Percentiles rank a stretch among this genome's conserved stretches.
Evolutionary conservation across 2,329 filamentous ascomycete genomes (phyloP).

Genomic region (Ascochyta rabiei): DNA sequence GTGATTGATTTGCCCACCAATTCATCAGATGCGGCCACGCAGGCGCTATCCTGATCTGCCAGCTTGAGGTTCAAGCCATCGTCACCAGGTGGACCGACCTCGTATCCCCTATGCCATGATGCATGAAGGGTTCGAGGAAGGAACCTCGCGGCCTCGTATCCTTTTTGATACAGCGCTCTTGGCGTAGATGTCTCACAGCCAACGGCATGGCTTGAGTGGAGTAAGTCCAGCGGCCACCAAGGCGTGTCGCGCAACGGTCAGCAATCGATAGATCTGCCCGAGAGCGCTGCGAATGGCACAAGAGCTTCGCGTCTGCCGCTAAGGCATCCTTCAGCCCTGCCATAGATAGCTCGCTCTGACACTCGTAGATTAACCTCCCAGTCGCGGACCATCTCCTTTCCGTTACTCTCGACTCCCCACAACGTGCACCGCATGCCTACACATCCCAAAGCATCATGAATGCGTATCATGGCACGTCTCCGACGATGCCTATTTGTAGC

Average conservation of each 20-base stretch:
- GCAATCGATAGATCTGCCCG: slow-evolving; percentile 25
- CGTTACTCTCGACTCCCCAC: slow-evolving; percentile 17
- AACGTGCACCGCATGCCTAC: slow-evolving; percentile 26
- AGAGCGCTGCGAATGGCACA: slow-evolving; percentile 30
- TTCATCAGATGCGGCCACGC: not conserved
- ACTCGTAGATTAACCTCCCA: slow-evolving; percentile 20
- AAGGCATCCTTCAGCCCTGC: slow-evolving; percentile 36
- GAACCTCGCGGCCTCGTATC: slow-evolving; percentile 13
- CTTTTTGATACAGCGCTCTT: slow-evolving; percentile 24
- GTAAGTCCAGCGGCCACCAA: slow-evolving; percentile 26
- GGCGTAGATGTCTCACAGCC: slow-evolving; percentile 32
- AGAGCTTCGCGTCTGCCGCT: slow-evolving; percentile 23
- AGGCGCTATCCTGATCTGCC: not conserved
- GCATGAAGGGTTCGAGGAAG: not conserved
- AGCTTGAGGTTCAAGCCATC: slow-evolving; percentile 7
- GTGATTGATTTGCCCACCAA: slow-evolving; percentile 7
- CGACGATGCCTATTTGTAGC: slow-evolving; percentile 35
- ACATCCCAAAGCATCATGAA: slow-evolving; percentile 31
- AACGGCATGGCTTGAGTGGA: slow-evolving; percentile 33
- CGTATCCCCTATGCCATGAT: slow-evolving; percentile 17
- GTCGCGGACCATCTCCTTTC: slow-evolving; percentile 16
- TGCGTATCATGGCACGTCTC: slow-evolving; percentile 40
- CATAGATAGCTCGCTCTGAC: slow-evolving; percentile 25
- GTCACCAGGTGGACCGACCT: slow-evolving; percentile 13
- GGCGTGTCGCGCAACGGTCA: slow-evolving; percentile 35